Evolutionary conservation across 2,329 filamentous ascomycete genomes (phyloP), one percentile per base, ranked within the genome.

Genomic region (Coleophoma cylindrospora): DNA sequence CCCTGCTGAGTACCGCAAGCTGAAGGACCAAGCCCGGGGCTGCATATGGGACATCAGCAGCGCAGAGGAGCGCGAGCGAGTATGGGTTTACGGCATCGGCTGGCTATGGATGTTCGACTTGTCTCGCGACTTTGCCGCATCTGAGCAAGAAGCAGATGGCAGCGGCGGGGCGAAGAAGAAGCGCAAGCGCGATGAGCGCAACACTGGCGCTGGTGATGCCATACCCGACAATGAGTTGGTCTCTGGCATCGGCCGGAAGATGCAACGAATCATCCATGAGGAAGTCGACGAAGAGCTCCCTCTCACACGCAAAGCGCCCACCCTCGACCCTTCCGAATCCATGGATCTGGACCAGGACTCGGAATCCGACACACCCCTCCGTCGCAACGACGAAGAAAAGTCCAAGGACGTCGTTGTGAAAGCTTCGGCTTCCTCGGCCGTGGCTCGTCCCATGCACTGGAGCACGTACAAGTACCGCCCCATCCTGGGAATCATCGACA

Each of bases 71-170:
- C 70, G 71, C n/a, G 73, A 82, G 43, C 80, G 92, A 13, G 70
- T 92, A 8, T 97, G 92, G 90, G 71, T 97, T 17, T 96, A 95
- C 62, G 91, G 92, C 7, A 80, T 83, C 38, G 84, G 81, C 1
- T 97, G 91, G 78, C 69, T 99, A 21, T 91, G 89, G 71, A 97
- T 97, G 91, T 81, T 99, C 53, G 91, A 97, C 66, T 72, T 95
- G 32, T 80, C 80, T 17, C 79, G 80, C 61, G 86, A 96, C 65
- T 77, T 94, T 45, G 8, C 44, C 13, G 45, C 48, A n/a, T 65
- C 70, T 1, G 64, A 68, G 10, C 61, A 67, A 3, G 68, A 66
- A 21, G 27, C 40, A 10, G 33, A 21, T 19, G 34, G 45, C 34
- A 34, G 21, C 6, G 33, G 38, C n/a, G 65, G 68, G 34, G 63